Evolutionary conservation across 2,329 filamentous ascomycete species (phyloP).

Genomic region (Talaromyces sp.): DNA sequence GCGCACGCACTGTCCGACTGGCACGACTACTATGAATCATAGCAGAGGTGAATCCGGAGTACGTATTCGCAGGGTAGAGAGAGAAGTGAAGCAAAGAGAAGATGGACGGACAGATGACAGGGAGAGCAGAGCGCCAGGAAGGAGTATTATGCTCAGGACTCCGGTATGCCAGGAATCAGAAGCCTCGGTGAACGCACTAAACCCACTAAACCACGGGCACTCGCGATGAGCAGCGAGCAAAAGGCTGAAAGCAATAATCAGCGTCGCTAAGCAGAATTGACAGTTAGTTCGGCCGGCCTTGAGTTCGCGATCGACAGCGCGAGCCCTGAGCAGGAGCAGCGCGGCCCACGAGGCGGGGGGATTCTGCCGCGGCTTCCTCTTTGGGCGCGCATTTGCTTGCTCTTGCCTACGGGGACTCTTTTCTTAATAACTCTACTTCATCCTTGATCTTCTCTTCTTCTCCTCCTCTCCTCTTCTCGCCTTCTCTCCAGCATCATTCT

Average conservation of each 20-base stretch:
- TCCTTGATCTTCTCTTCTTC: too few species aligned
- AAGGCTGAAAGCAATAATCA: too few species aligned
- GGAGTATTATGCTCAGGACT: background rate
- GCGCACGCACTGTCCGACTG: background rate
- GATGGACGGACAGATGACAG: background rate
- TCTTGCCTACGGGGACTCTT: too few species aligned
- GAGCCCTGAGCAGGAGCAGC: background rate
- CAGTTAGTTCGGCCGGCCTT: background rate
- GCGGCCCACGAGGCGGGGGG: background rate
- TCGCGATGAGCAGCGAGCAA: too few species aligned
- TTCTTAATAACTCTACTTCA: background rate
- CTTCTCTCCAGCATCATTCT: too few species aligned
- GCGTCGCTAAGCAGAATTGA: background rate
- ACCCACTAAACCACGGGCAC: too few species aligned
- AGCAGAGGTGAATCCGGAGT: background rate
- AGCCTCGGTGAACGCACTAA: background rate
- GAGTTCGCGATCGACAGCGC: background rate
- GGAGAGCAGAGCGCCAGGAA: background rate
- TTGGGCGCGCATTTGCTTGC: background rate
- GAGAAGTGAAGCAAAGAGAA: background rate
- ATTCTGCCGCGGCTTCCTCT: background rate
- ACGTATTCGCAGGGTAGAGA: background rate
- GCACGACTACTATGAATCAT: background rate
- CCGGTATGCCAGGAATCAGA: background rate
- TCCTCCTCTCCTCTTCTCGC: too few species aligned